Evolutionary conservation across 768 basidiomycete genomes (phyloP).

Genomic region (Russula sp.): DNA sequence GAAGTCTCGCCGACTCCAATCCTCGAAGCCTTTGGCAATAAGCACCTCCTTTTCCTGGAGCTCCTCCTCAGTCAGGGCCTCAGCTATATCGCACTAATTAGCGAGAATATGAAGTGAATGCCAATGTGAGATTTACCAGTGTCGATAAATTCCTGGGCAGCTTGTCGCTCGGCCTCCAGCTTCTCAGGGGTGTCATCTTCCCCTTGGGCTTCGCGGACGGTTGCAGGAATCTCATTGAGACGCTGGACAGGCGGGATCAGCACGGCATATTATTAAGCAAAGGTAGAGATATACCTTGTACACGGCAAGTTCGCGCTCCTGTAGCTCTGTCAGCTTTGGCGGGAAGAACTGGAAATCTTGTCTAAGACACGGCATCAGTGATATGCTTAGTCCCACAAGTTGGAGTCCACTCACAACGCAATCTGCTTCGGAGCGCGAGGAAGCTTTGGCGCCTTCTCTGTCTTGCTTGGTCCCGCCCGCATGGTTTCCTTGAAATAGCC

Average conservation of each 20-base stretch:
- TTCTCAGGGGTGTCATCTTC: constrained; percentile 79
- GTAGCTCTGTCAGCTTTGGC: constrained; percentile 69
- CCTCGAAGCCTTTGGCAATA: constrained; percentile 74
- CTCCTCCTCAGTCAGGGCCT: constrained; percentile 88
- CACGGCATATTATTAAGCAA: neutral
- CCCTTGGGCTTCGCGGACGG: constrained; percentile 60
- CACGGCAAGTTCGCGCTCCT: constrained; percentile 82
- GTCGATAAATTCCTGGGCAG: constrained; percentile 86
- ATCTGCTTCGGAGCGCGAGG: constrained; percentile 88
- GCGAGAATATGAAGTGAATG: neutral
- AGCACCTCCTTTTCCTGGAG: constrained; percentile 74
- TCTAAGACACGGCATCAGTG: constrained; percentile 41
- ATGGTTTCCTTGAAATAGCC: constrained; percentile 93
- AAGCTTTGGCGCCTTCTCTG: constrained; percentile 77
- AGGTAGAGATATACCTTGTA: constrained; percentile 53
- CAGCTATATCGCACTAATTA: constrained; percentile 49
- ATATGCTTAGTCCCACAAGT: neutral
- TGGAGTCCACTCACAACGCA: constrained; percentile 53
- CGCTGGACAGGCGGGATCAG: constrained; percentile 42
- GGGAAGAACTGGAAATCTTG: constrained; percentile 99
- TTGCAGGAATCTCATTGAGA: constrained; percentile 63
- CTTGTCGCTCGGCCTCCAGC: constrained; percentile 73
- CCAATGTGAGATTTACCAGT: constrained; percentile 50
- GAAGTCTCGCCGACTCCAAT: constrained; percentile 93
- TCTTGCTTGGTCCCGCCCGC: constrained; percentile 72